phyloP scores from a whole-genome alignment of 208 protist genomes.

The Leishmania turanica region DNA sequence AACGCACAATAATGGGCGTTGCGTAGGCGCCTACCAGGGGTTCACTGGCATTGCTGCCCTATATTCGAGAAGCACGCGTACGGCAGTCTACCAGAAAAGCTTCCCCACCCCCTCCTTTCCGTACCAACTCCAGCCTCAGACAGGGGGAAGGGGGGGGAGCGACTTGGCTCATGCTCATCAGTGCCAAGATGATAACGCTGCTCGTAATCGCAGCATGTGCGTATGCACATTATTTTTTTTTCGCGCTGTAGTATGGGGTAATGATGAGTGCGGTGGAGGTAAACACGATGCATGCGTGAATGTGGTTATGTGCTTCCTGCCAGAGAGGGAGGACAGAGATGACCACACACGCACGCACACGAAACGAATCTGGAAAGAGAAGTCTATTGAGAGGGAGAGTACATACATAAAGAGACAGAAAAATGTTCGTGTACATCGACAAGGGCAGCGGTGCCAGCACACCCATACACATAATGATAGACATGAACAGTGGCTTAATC shows the following conservation, averaged over 20 bases:
- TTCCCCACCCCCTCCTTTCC: not conserved
- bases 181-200: not conserved
- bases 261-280: not conserved
- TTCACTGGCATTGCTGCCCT: not conserved
- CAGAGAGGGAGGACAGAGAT: not conserved
- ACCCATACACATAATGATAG: not conserved
- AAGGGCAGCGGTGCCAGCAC: not conserved
- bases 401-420: not conserved
- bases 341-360: not conserved
- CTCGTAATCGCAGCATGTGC: not conserved
- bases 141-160: not conserved
- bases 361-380: not conserved
- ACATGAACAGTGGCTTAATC: constrained; percentile 43
- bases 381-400: not conserved
- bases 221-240: not conserved
- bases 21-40: not conserved
- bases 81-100: not conserved
- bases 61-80: not conserved
- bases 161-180: not conserved
- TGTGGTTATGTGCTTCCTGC: not conserved
- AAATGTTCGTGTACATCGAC: not conserved
- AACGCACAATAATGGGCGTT: not conserved
- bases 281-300: not conserved
- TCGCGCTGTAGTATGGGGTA: not conserved
- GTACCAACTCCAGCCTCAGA: not conserved